Percentiles rank a stretch among this genome's conserved stretches.
These are phyloP conservation scores for Claviceps digitariae DNA, from an alignment of 2,329 filamentous ascomycete species.

Conservation along the genomic window DNA sequence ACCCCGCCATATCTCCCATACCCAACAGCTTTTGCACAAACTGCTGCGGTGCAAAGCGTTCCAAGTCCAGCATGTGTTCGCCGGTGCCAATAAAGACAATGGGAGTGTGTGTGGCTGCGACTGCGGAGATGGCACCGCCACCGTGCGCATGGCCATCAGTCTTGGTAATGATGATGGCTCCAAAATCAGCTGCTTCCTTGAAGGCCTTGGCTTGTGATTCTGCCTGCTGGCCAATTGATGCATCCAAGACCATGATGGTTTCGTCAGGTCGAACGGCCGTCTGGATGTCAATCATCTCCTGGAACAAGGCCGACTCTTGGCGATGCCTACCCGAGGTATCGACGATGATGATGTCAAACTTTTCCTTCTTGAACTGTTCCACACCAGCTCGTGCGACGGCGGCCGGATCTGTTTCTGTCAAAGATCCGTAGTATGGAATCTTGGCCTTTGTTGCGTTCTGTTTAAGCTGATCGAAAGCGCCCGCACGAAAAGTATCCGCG, in stretches of 20 bases:
- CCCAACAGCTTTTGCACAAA: constrained; percentile 90
- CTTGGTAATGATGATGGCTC: constrained; percentile 98
- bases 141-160: constrained; percentile 92
- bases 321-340: constrained; percentile 92
- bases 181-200: constrained; percentile 94
- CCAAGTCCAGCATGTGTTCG: constrained; percentile 91
- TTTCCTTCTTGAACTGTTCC: constrained; percentile 97
- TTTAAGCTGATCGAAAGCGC: constrained; percentile 96
- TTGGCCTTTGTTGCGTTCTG: constrained; percentile 98
- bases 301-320: constrained; percentile 88
- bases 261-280: constrained; percentile 81
- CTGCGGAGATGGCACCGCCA: constrained; percentile 93
- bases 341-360: constrained; percentile 96
- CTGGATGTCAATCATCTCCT: constrained; percentile 97
- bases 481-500: constrained; percentile 95
- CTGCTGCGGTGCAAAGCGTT: constrained; percentile 81
- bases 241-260: constrained; percentile 96
- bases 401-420: constrained; percentile 92
- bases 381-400: constrained; percentile 91
- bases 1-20: constrained; percentile 91
- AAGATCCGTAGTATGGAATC: constrained; percentile 93
- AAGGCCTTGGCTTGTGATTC: constrained; percentile 92
- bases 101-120: constrained; percentile 88
- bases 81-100: constrained; percentile 98
- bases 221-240: constrained; percentile 90